phyloP scores from a whole-genome alignment of 805 yeast species.

The Candida suzukii region DNA sequence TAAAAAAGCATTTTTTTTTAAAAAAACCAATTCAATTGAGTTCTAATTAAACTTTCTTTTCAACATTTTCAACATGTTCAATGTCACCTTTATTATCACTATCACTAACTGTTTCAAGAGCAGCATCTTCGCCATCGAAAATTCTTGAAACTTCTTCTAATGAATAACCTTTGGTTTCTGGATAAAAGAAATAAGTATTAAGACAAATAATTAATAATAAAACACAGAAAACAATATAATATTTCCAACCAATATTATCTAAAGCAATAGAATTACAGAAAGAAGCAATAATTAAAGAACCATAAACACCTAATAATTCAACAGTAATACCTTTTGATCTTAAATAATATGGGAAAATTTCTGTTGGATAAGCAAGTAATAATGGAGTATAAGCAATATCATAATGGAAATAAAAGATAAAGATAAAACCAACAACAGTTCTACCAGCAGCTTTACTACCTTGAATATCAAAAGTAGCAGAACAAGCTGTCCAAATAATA shows the following conservation, averaged over 20 bases:
- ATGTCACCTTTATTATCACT: slow-evolving; percentile 4
- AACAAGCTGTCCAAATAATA: slow-evolving; percentile 36
- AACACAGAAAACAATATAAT: slow-evolving; percentile 29
- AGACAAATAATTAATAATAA: slow-evolving; percentile 19
- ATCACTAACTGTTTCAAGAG: slow-evolving; percentile 2
- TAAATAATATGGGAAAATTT: slow-evolving; percentile 50
- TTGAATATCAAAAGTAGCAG: slow-evolving; percentile 36
- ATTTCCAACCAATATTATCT: slow-evolving; percentile 30
- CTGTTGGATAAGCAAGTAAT: slow-evolving; percentile 50
- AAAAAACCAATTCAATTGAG: too few species aligned
- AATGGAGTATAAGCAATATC: slow-evolving; percentile 38
- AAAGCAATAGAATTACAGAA: slow-evolving; percentile 28
- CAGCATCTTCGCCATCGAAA: slow-evolving; percentile 29
- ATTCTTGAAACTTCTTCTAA: slow-evolving; percentile 34
- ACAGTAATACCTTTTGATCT: slow-evolving; percentile 59
- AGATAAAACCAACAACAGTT: slow-evolving; percentile 9
- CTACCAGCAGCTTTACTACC: slow-evolving; percentile 23
- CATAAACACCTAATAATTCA: slow-evolving; percentile 9
- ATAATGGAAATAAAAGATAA: slow-evolving; percentile 28
- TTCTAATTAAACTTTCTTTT: too few species aligned
- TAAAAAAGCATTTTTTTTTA: too few species aligned
- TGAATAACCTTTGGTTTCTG: slow-evolving; percentile 35
- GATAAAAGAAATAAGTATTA: slow-evolving; percentile 33
- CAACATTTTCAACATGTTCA: slow-evolving; percentile 9
- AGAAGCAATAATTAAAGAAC: slow-evolving; percentile 12